These are phyloP conservation scores for Adenanthera pavonina DNA, from an alignment of 306 rosid genomes.

Conservation along the genomic window DNA sequence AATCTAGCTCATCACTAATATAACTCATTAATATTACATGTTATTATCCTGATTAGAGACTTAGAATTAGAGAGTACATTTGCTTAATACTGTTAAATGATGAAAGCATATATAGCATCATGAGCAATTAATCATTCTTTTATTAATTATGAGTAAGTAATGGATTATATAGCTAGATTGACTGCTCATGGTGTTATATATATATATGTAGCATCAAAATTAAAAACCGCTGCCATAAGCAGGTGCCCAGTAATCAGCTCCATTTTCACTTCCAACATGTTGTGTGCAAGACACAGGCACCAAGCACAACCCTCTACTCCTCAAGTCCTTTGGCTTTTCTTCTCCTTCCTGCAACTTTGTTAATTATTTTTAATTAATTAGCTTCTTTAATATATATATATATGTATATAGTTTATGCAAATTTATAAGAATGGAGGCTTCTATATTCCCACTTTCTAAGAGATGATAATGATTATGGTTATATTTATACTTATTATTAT, in stretches of 20 bases:
- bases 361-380: neutral
- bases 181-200: conserved; percentile 66
- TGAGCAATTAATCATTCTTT: conserved; percentile 82
- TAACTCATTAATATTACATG: conserved; percentile 19
- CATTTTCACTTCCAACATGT: conserved; percentile 70
- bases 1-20: neutral
- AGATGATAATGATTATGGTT: conserved; percentile 13
- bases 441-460: neutral
- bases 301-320: conserved; percentile 86
- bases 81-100: neutral
- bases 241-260: conserved; percentile 89
- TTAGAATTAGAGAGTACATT: conserved; percentile 39
- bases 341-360: conserved; percentile 32
- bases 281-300: conserved; percentile 83
- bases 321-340: conserved; percentile 61
- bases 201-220: conserved; percentile 21
- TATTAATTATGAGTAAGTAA: neutral
- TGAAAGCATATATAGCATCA: conserved; percentile 62
- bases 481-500: neutral
- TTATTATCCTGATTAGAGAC: conserved; percentile 36
- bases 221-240: conserved; percentile 60
- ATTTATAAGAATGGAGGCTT: neutral
- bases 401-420: no score
- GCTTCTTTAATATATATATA: neutral
- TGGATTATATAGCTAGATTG: conserved; percentile 50